These are phyloP conservation scores for Backusella tuberculispora DNA, from an alignment of 192 early-diverging fungal species.

Conservation along the genomic window DNA sequence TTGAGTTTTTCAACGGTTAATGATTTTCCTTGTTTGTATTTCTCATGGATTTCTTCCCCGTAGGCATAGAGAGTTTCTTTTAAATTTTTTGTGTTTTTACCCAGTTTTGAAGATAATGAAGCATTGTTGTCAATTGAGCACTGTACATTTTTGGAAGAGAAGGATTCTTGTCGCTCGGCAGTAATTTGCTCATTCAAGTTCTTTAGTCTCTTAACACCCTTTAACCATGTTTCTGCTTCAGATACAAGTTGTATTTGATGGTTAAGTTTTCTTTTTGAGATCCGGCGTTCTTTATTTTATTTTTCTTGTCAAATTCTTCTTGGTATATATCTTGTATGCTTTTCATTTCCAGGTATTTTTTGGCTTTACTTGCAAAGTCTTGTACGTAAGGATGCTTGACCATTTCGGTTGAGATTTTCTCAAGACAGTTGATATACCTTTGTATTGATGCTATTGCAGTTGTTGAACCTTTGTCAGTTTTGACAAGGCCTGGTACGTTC, in stretches of 20 bases:
- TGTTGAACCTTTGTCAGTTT: not conserved
- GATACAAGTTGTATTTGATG: conserved; percentile 10
- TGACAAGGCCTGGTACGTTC: not conserved
- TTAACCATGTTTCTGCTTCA: conserved; percentile 10
- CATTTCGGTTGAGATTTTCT: conserved; percentile 3
- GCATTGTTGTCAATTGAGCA: not conserved
- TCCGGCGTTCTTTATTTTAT: not conserved
- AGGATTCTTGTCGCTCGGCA: not conserved
- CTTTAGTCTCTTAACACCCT: conserved; percentile 1
- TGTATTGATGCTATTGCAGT: conserved; percentile 10
- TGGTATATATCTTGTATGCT: not conserved
- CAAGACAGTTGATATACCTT: conserved; percentile 6
- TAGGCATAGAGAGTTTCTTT: conserved; percentile 9
- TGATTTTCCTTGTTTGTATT: conserved; percentile 5
- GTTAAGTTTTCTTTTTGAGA: conserved; percentile 13
- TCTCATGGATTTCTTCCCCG: conserved; percentile 6
- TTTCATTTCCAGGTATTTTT: conserved; percentile 5
- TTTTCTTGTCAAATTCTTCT: conserved; percentile 9
- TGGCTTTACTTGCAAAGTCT: conserved; percentile 4
- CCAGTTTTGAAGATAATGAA: conserved; percentile 6
- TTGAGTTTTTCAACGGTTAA: conserved; percentile 1
- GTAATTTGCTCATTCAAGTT: conserved; percentile 5
- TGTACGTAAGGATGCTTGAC: conserved; percentile 6
- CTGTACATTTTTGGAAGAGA: not conserved
- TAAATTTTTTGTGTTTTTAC: not conserved